phyloP scores from a whole-genome alignment of 139 green algal genomes.

The Raphidocelis subcapitata region DNA sequence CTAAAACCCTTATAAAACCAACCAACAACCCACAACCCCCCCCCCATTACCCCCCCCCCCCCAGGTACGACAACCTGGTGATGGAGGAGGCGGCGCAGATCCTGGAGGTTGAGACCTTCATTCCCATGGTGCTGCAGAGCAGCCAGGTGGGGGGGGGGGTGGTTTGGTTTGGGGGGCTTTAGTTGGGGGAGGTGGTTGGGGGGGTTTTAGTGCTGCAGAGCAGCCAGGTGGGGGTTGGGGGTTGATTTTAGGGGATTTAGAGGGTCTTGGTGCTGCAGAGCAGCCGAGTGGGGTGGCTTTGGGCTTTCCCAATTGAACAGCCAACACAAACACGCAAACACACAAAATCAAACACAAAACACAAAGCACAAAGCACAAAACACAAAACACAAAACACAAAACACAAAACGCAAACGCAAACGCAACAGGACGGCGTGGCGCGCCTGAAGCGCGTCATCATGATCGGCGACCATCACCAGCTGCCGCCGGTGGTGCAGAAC shows the following conservation, averaged over 20 bases:
- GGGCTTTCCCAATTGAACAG: too few species aligned
- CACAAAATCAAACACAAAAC: neutral
- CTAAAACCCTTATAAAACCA: too few species aligned
- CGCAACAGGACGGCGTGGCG: conserved; percentile 44
- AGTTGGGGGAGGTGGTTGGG: neutral
- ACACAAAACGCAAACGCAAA: neutral
- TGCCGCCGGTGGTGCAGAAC: conserved; percentile 99
- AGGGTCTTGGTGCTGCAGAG: too few species aligned
- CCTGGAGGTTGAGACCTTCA: conserved; percentile 99
- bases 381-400: neutral
- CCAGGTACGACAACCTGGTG: conserved; percentile 98
- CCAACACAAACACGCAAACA: neutral
- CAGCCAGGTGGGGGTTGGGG: neutral
- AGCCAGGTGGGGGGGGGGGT: conserved; percentile 14
- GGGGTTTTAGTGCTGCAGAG: neutral
- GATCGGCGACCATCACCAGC: conserved; percentile 92
- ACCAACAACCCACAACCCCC: too few species aligned
- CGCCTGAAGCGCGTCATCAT: conserved; percentile 48
- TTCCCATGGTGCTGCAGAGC: conserved; percentile 94
- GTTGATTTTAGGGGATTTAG: neutral
- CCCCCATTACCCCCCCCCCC: too few species aligned
- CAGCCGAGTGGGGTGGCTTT: too few species aligned
- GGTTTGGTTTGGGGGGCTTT: neutral
- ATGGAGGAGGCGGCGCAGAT: conserved; percentile 97
- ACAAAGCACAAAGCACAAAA: neutral